These are phyloP conservation scores for Cryptococcus sp. DNA, from an alignment of 1,284 basidiomycete species.

Conservation along the genomic window DNA sequence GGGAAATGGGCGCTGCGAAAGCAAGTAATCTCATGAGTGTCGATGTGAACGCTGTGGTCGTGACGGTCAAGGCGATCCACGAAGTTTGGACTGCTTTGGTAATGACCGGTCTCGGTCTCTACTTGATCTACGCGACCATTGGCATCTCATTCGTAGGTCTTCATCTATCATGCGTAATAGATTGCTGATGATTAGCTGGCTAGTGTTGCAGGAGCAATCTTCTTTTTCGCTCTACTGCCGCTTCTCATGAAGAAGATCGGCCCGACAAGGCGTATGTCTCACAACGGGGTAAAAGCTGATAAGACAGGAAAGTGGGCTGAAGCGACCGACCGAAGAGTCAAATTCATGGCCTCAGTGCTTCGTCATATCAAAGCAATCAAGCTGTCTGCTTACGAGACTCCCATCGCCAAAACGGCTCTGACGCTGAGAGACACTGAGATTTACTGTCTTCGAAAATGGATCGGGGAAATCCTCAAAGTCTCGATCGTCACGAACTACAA, in stretches of 20 bases:
- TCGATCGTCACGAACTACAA: slow-evolving; percentile 13
- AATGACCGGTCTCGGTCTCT: slow-evolving; percentile 14
- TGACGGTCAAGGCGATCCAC: slow-evolving; percentile 4
- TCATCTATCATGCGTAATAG: background rate
- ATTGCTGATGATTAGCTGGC: slow-evolving; percentile 6
- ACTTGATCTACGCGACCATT: slow-evolving; percentile 20
- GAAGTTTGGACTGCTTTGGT: slow-evolving; percentile 13
- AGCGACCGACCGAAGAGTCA: slow-evolving; percentile 14
- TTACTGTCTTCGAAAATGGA: slow-evolving; percentile 3
- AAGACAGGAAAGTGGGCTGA: slow-evolving; percentile 9
- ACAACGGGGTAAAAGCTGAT: too few relatives aligned
- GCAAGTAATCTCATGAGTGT: slow-evolving; percentile 21
- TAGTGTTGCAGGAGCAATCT: slow-evolving; percentile 7
- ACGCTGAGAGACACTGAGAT: slow-evolving; percentile 10
- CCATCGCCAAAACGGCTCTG: slow-evolving; percentile 4
- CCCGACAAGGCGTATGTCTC: slow-evolving; percentile 2
- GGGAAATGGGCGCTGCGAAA: slow-evolving; percentile 19
- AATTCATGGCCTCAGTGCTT: slow-evolving; percentile 18
- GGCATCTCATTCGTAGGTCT: slow-evolving; percentile 17
- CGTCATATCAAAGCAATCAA: slow-evolving; percentile 23
- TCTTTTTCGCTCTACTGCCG: slow-evolving; percentile 14
- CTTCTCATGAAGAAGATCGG: slow-evolving; percentile 9
- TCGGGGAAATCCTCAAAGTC: slow-evolving; percentile 10
- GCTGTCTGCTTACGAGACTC: slow-evolving; percentile 18
- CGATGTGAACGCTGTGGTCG: slow-evolving; percentile 10